Percentiles rank a stretch among this genome's conserved stretches.
Conservation (phyloP, 1,139 yeast genomes). For the Blastobotrys ciferrii region DNA sequence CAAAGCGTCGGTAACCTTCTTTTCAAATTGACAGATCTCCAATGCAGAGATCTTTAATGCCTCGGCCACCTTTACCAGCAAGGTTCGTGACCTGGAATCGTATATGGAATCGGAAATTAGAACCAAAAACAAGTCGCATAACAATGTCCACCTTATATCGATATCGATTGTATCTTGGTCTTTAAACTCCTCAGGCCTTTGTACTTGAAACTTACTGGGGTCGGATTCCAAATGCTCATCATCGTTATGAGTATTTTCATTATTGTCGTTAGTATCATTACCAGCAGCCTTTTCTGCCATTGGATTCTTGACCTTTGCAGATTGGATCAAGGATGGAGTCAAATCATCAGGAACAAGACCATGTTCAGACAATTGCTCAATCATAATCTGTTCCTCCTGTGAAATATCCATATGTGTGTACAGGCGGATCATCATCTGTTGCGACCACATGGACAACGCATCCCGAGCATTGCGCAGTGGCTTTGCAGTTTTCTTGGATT, state of each 20-base stretch:
- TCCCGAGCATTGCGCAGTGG: constrained; percentile 69
- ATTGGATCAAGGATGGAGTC: constrained; percentile 46
- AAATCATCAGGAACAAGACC: constrained; percentile 77
- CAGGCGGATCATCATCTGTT: constrained; percentile 64
- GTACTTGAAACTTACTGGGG: constrained; percentile 26
- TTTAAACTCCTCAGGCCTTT: constrained; percentile 40
- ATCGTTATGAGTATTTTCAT: not conserved
- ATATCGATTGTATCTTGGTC: constrained; percentile 49
- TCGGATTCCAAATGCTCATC: constrained; percentile 10
- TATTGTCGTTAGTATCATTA: not conserved
- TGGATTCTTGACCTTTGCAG: constrained; percentile 33
- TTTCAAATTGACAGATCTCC: constrained; percentile 85
- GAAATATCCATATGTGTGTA: constrained; percentile 78
- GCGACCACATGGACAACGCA: constrained; percentile 83
- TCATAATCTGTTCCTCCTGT: constrained; percentile 79
- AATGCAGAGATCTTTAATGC: constrained; percentile 55
- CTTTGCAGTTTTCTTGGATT: constrained; percentile 44
- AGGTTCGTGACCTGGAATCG: constrained; percentile 82
- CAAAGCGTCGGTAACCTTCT: constrained; percentile 83
- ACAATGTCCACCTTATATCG: constrained; percentile 87
- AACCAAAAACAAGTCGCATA: constrained; percentile 84
- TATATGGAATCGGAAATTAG: constrained; percentile 81
- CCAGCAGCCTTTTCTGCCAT: constrained; percentile 20
- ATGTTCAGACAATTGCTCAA: constrained; percentile 80
- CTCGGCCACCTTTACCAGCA: constrained; percentile 64